Conservation (phyloP, 495 filamentous ascomycete genomes). For the Aspergillus sclerotioniger region DNA sequence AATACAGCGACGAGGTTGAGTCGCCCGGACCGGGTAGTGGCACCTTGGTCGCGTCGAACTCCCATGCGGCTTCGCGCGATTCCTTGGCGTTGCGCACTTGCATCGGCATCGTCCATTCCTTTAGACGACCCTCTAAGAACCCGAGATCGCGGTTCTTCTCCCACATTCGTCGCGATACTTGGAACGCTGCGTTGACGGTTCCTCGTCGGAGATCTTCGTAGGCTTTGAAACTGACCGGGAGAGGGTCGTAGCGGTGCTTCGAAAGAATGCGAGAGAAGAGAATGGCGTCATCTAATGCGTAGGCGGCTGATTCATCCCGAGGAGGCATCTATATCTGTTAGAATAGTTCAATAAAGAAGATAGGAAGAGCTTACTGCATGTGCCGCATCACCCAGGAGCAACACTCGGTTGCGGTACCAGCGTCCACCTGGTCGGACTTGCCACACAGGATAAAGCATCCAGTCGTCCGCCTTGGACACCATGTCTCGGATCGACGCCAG, state of each 20-base stretch:
- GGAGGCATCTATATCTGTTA: slow-evolving; percentile 51
- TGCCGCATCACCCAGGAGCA: slow-evolving; percentile 58
- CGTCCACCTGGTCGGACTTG: slow-evolving; percentile 48
- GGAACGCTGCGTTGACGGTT: slow-evolving; percentile 51
- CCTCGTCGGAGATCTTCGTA: slow-evolving; percentile 51
- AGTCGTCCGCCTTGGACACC: slow-evolving; percentile 46
- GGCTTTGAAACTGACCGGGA: slow-evolving; percentile 46
- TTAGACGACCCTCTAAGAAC: slow-evolving; percentile 35
- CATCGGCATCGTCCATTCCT: slow-evolving; percentile 39
- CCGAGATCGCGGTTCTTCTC: slow-evolving; percentile 42
- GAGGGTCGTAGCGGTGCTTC: slow-evolving; percentile 32
- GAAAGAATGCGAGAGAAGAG: slow-evolving; percentile 52
- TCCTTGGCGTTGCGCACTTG: slow-evolving; percentile 29
- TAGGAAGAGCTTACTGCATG: slow-evolving; percentile 49
- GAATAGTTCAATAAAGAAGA: slow-evolving; percentile 2
- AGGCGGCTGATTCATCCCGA: slow-evolving; percentile 58
- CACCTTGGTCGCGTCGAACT: slow-evolving; percentile 32
- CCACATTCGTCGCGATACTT: slow-evolving; percentile 48
- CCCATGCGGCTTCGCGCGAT: slow-evolving; percentile 38
- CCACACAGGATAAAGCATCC: slow-evolving; percentile 61
- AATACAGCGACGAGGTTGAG: background rate
- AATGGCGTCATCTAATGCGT: slow-evolving; percentile 61
- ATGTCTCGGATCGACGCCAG: slow-evolving; percentile 51
- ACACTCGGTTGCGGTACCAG: slow-evolving; percentile 49
- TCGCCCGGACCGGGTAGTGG: background rate